Evolutionary conservation across 2,329 filamentous ascomycete species (phyloP).

Genomic region (Chrysosphaeria jannelii): DNA sequence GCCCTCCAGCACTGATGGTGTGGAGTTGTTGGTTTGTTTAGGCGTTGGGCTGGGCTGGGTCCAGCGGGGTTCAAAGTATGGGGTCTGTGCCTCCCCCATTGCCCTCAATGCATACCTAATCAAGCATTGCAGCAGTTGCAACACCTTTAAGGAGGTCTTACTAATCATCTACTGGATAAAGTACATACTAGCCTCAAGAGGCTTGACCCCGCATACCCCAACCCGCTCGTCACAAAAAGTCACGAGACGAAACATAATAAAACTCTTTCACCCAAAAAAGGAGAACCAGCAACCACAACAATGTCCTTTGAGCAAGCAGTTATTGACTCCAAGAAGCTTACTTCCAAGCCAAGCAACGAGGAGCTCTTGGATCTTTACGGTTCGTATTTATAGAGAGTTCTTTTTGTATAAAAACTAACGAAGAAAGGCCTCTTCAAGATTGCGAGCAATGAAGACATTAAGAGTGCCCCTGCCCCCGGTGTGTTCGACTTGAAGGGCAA

Average conservation of each 20-base stretch:
- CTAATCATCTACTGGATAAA: too few species aligned
- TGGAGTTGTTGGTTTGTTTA: too few species aligned
- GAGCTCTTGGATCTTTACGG: slow-evolving; percentile 34
- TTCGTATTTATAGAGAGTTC: slow-evolving; percentile 6
- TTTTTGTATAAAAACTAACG: background rate
- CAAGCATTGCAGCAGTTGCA: too few species aligned
- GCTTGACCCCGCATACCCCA: too few species aligned
- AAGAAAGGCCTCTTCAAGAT: slow-evolving; percentile 25
- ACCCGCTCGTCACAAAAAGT: too few species aligned
- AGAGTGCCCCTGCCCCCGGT: slow-evolving; percentile 25
- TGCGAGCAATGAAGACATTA: slow-evolving; percentile 23
- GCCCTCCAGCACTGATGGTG: too few species aligned
- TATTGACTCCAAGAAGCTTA: slow-evolving; percentile 35
- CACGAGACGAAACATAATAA: background rate
- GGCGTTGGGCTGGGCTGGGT: too few species aligned
- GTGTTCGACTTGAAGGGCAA: slow-evolving; percentile 53
- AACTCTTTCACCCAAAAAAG: background rate
- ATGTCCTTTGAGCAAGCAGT: slow-evolving; percentile 22
- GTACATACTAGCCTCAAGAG: too few species aligned
- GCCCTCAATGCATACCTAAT: too few species aligned
- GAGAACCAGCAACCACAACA: slow-evolving; percentile 1
- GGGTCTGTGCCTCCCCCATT: too few species aligned
- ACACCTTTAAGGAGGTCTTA: too few species aligned
- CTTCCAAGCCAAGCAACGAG: slow-evolving; percentile 28
- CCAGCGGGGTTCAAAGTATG: too few species aligned